phyloP scores from a whole-genome alignment of 2,329 filamentous ascomycete species.

The Camillea tinctor region DNA sequence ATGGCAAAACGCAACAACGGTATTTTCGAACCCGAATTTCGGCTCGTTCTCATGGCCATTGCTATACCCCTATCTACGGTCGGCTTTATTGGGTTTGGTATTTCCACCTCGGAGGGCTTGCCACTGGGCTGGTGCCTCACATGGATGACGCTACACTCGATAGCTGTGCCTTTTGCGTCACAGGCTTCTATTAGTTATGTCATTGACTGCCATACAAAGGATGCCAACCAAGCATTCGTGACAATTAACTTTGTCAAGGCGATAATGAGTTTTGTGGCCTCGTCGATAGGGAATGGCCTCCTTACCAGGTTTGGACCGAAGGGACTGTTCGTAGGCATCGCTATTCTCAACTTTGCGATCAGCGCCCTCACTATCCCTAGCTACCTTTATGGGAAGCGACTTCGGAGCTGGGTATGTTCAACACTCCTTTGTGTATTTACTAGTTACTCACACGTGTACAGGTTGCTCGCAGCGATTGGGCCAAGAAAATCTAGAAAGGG shows the following conservation, averaged over 20 bases:
- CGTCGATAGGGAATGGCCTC: conserved; percentile 20
- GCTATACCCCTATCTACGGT: conserved; percentile 20
- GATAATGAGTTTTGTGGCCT: conserved; percentile 20
- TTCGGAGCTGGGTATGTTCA: conserved; percentile 21
- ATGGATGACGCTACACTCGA: conserved; percentile 26
- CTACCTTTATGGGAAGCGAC: conserved; percentile 24
- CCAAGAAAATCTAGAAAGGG: conserved; percentile 17
- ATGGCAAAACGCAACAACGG: conserved; percentile 23
- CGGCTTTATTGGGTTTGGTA: conserved; percentile 25
- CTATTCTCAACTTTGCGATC: conserved; percentile 20
- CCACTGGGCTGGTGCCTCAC: conserved; percentile 21
- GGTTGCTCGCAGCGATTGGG: conserved; percentile 24
- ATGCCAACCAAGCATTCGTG: conserved; percentile 26
- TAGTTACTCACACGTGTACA: not conserved
- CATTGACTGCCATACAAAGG: conserved; percentile 25
- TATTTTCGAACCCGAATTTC: conserved; percentile 25
- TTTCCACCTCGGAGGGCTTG: conserved; percentile 11
- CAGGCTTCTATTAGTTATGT: conserved; percentile 26
- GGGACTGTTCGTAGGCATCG: conserved; percentile 21
- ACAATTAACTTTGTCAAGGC: conserved; percentile 27
- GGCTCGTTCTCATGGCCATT: conserved; percentile 23
- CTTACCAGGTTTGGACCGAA: conserved; percentile 15
- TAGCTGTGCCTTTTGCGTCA: conserved; percentile 24
- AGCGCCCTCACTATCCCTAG: conserved; percentile 25
- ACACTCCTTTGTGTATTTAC: not conserved